phyloP scores from a whole-genome alignment of 2,329 filamentous ascomycete genomes.

The Colletotrichum orbiculare region DNA sequence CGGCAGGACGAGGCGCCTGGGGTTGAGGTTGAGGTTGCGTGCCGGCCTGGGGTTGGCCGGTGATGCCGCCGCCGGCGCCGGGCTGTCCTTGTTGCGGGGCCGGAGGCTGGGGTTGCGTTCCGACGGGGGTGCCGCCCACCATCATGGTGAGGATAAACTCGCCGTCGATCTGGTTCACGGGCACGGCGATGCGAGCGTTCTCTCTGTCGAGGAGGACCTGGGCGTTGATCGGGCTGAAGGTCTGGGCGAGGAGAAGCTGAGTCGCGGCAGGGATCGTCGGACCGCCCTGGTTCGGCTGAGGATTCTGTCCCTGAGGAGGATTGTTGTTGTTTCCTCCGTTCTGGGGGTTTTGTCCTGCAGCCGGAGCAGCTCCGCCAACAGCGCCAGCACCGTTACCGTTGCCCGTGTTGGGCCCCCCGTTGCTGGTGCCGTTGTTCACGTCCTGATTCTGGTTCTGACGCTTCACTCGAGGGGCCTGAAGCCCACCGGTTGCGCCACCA shows the following conservation, averaged over 20 bases:
- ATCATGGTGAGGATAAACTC: constrained; percentile 40
- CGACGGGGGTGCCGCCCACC: constrained; percentile 32
- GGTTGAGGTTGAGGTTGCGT: background rate
- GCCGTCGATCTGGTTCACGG: constrained; percentile 38
- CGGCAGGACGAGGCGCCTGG: constrained; percentile 5
- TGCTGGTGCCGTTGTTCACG: constrained; percentile 19
- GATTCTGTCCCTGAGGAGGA: constrained; percentile 6
- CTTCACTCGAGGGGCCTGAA: constrained; percentile 23
- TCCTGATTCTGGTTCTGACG: constrained; percentile 31
- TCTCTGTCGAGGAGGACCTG: constrained; percentile 38
- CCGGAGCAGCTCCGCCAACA: constrained; percentile 3
- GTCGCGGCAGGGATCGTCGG: constrained; percentile 37
- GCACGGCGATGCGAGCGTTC: constrained; percentile 38
- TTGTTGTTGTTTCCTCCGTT: constrained; percentile 16
- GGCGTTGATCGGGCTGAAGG: constrained; percentile 37
- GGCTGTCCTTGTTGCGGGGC: constrained; percentile 23
- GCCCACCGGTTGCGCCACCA: constrained; percentile 35
- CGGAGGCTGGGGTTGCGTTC: constrained; percentile 28
- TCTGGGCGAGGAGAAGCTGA: constrained; percentile 39
- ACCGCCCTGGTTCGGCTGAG: background rate
- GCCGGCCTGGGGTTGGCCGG: constrained; percentile 9
- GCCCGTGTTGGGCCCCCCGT: background rate
- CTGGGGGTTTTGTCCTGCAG: background rate
- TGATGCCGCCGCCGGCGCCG: background rate
- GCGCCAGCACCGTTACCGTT: constrained; percentile 18